These are phyloP conservation scores for Petasospora fabianii DNA, from an alignment of 1,139 yeast genomes.

Conservation along the genomic window DNA sequence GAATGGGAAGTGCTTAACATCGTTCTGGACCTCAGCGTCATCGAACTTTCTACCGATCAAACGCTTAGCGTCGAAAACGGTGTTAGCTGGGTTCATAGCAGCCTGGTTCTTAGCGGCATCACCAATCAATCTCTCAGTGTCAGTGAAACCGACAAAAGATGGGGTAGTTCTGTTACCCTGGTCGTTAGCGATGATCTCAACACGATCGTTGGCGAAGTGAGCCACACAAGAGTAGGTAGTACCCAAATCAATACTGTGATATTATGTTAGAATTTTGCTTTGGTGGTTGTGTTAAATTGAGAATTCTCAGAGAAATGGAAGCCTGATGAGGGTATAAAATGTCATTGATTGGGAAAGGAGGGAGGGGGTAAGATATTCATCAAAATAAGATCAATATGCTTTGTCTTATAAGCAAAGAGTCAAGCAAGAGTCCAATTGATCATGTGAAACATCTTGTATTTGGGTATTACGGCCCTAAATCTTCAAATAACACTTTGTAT, in stretches of 20 bases:
- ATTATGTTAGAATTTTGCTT: not conserved
- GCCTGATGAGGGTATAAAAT: not conserved
- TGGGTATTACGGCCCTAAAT: too few species aligned
- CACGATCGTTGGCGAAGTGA: conserved; percentile 79
- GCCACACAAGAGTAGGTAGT: conserved; percentile 99
- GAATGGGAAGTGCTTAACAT: conserved; percentile 97
- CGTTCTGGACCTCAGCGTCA: conserved; percentile 91
- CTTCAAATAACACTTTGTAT: too few species aligned
- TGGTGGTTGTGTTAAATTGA: too few species aligned
- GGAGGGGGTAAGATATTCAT: too few species aligned
- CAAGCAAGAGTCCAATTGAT: too few species aligned
- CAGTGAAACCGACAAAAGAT: conserved; percentile 96
- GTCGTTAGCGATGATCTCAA: conserved; percentile 92
- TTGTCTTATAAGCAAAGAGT: too few species aligned
- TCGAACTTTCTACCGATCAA: conserved; percentile 92
- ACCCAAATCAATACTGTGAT: conserved; percentile 73
- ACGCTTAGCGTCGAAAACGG: conserved; percentile 98
- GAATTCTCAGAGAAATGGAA: not conserved
- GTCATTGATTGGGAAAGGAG: not conserved
- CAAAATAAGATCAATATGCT: too few species aligned
- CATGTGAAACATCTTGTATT: too few species aligned
- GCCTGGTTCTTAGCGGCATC: conserved; percentile 84
- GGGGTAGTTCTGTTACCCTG: conserved; percentile 99
- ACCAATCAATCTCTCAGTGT: conserved; percentile 68
- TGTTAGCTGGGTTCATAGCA: conserved; percentile 94